phyloP scores from a whole-genome alignment of 345 rosid genomes.

The Microthlaspi erraticum region DNA sequence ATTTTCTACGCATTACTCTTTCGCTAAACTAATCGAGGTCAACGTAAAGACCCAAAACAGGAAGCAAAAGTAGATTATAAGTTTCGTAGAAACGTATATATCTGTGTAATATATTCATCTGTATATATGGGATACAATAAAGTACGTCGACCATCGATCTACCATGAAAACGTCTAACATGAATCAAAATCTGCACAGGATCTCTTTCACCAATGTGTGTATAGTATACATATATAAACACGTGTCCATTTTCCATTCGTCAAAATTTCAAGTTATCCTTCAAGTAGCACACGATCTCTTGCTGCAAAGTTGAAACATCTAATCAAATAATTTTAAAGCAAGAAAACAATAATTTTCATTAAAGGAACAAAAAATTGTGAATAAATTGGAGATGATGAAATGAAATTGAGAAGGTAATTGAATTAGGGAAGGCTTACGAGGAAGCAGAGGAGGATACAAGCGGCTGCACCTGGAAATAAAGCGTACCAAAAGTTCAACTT shows the following conservation, averaged over 20 bases:
- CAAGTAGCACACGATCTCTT: slow-evolving; percentile 70
- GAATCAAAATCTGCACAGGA: slow-evolving; percentile 34
- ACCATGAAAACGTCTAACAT: slow-evolving; percentile 26
- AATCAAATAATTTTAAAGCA: background rate
- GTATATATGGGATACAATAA: background rate
- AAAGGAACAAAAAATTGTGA: background rate
- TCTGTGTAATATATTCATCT: slow-evolving; percentile 1
- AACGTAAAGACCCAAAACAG: background rate
- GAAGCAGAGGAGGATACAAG: slow-evolving; percentile 77
- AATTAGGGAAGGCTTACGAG: slow-evolving; percentile 53
- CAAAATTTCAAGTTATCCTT: slow-evolving; percentile 72
- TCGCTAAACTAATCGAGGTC: background rate
- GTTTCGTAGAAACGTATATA: slow-evolving; percentile 14
- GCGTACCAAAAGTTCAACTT: slow-evolving; percentile 73
- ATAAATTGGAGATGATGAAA: background rate
- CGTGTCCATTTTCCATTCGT: slow-evolving; percentile 17
- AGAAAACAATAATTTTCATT: background rate
- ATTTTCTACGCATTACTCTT: background rate
- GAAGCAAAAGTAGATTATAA: background rate
- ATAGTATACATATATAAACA: slow-evolving; percentile 9
- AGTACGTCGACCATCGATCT: slow-evolving; percentile 28
- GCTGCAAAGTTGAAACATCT: slow-evolving; percentile 55
- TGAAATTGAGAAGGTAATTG: background rate
- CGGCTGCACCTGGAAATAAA: slow-evolving; percentile 87
- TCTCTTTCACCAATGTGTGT: slow-evolving; percentile 18